These are phyloP conservation scores for Collybia mongolica DNA, from an alignment of 768 basidiomycete genomes.

Conservation along the genomic window DNA sequence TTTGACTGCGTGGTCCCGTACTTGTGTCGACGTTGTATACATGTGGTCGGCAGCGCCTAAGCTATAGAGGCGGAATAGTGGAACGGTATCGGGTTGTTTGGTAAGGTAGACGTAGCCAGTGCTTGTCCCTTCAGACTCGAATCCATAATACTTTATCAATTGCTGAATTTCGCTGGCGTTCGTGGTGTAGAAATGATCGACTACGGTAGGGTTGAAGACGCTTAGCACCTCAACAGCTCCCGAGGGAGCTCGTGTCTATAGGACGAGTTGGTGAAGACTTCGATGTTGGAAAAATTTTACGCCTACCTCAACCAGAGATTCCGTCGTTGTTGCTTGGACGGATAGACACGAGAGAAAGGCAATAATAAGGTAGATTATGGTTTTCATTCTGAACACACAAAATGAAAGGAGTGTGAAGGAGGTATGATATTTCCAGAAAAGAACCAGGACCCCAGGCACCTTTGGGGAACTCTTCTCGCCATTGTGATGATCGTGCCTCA, in stretches of 20 bases:
- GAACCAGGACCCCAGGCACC: too few species aligned
- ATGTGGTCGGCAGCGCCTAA: not conserved
- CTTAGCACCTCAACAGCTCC: constrained; percentile 17
- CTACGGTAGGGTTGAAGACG: not conserved
- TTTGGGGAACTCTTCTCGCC: too few species aligned
- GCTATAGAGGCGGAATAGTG: not conserved
- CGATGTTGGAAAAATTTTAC: too few species aligned
- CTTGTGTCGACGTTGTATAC: not conserved
- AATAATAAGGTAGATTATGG: too few species aligned
- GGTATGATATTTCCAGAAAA: too few species aligned
- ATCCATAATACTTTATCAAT: constrained; percentile 4
- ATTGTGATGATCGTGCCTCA: too few species aligned
- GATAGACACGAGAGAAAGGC: too few species aligned
- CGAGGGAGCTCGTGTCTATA: not conserved
- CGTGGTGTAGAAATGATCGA: constrained; percentile 13
- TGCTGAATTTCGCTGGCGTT: constrained; percentile 4
- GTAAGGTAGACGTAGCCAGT: not conserved
- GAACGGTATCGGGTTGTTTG: not conserved
- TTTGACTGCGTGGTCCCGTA: not conserved
- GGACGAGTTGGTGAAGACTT: too few species aligned
- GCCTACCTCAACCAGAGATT: too few species aligned
- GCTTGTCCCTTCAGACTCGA: not conserved
- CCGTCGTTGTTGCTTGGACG: too few species aligned
- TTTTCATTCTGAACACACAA: too few species aligned
- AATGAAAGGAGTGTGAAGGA: too few species aligned